A percentile compares a stretch with the other conserved stretches of the same genome.
These are phyloP conservation scores for Juglanconis juglandina DNA, from an alignment of 2,329 filamentous ascomycete species.

Conservation along the genomic window DNA sequence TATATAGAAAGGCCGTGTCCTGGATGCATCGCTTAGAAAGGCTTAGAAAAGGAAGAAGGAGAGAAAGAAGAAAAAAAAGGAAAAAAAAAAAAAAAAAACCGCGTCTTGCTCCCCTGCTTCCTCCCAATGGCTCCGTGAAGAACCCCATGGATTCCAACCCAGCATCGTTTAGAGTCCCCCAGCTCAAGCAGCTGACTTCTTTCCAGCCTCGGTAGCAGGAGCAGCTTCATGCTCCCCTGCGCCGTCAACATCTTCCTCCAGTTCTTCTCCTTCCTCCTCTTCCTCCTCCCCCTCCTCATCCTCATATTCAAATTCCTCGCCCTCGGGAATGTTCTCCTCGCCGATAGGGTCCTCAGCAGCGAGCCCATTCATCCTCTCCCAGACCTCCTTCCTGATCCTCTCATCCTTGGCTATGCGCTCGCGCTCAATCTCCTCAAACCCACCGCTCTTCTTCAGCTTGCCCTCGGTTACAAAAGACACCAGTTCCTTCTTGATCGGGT, in stretches of 20 bases:
- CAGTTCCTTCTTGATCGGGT: slow-evolving; percentile 80
- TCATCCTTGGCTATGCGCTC: slow-evolving; percentile 83
- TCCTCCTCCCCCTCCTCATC: slow-evolving; percentile 5
- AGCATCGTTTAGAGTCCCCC: background rate
- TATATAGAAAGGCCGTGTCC: background rate
- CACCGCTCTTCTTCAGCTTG: slow-evolving; percentile 92
- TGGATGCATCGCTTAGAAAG: background rate
- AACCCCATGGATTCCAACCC: background rate
- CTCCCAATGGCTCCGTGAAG: background rate
- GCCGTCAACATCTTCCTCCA: background rate
- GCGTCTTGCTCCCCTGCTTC: background rate
- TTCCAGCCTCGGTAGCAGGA: slow-evolving; percentile 4
- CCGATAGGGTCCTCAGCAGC: slow-evolving; percentile 39
- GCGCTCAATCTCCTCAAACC: slow-evolving; percentile 89
- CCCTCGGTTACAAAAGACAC: slow-evolving; percentile 82
- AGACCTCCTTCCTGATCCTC: slow-evolving; percentile 74
- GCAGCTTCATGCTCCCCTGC: slow-evolving; percentile 1
- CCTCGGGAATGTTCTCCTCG: slow-evolving; percentile 32
- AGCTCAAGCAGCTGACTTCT: slow-evolving; percentile 6
- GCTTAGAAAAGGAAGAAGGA: background rate
- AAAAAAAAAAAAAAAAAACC: background rate
- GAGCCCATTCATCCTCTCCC: slow-evolving; percentile 62
- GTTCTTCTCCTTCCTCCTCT: background rate
- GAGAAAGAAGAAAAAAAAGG: background rate
- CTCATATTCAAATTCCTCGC: slow-evolving; percentile 11